Evolutionary conservation across 2,329 filamentous ascomycete genomes (phyloP).

Genomic region (Teratosphaeria nubilosa): DNA sequence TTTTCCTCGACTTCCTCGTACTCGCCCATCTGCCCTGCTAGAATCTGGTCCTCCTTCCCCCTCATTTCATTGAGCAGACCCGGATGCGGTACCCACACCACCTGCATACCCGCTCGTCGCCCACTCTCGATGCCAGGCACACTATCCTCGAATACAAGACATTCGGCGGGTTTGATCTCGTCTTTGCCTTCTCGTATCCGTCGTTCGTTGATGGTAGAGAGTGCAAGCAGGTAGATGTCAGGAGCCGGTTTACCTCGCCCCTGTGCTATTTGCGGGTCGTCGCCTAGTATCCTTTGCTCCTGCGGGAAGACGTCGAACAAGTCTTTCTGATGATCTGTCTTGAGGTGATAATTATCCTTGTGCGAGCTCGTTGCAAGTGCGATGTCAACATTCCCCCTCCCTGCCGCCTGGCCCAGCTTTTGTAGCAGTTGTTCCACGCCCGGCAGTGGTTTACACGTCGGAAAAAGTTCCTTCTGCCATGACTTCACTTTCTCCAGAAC

Average conservation of each 20-base stretch:
- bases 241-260: conserved; percentile 90
- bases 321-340: conserved; percentile 49
- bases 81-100: conserved; percentile 82
- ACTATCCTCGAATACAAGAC: conserved; percentile 91
- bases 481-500: conserved; percentile 51
- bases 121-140: conserved; percentile 89
- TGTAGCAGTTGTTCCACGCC: conserved; percentile 62
- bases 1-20: conserved; percentile 42
- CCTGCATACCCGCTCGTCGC: conserved; percentile 84
- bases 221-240: conserved; percentile 83
- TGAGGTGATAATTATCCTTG: conserved; percentile 61
- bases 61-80: conserved; percentile 65
- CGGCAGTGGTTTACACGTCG: conserved; percentile 62
- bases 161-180: conserved; percentile 69
- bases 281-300: conserved; percentile 69
- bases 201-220: conserved; percentile 72
- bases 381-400: conserved; percentile 50
- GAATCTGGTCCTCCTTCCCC: conserved; percentile 67
- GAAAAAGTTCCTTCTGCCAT: conserved; percentile 65
- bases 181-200: conserved; percentile 48
- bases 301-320: conserved; percentile 52
- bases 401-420: background rate
- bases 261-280: conserved; percentile 64
- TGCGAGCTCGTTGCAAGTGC: conserved; percentile 80
- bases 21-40: conserved; percentile 71